A percentile compares a stretch with the other conserved stretches of the same genome.
Evolutionary conservation across 148 eudicot genomes (phyloP).

Genomic region (Vaccinium macrocarpon): DNA sequence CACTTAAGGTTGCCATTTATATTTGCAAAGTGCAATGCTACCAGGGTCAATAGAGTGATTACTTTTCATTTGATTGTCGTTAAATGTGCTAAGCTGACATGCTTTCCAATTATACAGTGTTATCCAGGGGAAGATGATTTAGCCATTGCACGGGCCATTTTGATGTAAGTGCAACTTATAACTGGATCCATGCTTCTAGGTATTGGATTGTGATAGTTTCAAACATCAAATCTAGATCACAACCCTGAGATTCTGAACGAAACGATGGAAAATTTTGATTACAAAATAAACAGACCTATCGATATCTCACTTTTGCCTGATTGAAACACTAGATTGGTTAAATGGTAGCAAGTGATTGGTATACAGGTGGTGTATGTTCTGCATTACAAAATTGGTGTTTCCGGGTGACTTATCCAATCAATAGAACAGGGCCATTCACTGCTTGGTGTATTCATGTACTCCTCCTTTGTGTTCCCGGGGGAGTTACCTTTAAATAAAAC

Average conservation of each 20-base stretch:
- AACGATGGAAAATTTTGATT: not conserved
- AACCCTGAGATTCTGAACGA: not conserved
- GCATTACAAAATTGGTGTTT: not conserved
- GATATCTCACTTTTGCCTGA: constrained; percentile 4
- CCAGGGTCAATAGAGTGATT: constrained; percentile 2
- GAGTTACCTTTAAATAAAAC: not conserved
- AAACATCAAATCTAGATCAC: not conserved
- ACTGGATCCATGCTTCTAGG: not conserved
- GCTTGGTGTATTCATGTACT: not conserved
- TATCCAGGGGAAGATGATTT: constrained; percentile 96
- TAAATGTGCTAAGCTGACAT: not conserved
- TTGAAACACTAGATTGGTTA: not conserved
- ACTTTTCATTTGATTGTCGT: not conserved
- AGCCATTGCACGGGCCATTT: constrained; percentile 82
- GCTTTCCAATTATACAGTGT: constrained; percentile 54
- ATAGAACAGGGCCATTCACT: not conserved
- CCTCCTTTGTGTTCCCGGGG: not conserved
- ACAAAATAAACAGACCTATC: not conserved
- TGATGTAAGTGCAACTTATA: constrained; percentile 51
- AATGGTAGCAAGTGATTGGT: not conserved
- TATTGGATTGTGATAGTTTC: not conserved
- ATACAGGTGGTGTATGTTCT: not conserved
- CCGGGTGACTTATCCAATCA: not conserved
- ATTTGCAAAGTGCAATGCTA: not conserved
- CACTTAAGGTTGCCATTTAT: not conserved